phyloP scores from a whole-genome alignment of 805 yeast genomes.

The Metschnikowia vanudenii region DNA sequence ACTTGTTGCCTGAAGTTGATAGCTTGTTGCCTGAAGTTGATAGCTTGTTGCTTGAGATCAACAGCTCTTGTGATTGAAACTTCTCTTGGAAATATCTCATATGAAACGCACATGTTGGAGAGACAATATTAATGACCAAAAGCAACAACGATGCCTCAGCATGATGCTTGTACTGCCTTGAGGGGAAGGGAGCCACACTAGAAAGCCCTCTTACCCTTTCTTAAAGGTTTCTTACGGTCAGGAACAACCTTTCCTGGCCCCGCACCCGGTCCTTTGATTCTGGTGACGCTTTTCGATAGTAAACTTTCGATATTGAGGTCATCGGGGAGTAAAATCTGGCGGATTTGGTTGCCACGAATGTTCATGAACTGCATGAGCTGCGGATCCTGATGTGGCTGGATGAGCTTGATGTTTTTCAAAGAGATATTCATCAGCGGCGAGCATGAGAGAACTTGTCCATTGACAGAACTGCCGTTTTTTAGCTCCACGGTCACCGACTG shows the following conservation, averaged over 20 bases:
- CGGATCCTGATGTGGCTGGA: constrained; percentile 68
- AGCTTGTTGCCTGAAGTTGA: too few relatives aligned
- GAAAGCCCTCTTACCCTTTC: constrained; percentile 18
- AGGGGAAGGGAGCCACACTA: too few relatives aligned
- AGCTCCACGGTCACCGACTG: constrained; percentile 89
- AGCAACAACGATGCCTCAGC: too few relatives aligned
- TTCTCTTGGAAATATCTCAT: too few relatives aligned
- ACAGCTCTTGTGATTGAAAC: too few relatives aligned
- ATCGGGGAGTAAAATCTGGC: constrained; percentile 83
- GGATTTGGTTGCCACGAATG: constrained; percentile 84
- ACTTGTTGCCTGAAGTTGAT: too few relatives aligned
- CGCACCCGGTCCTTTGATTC: constrained; percentile 43
- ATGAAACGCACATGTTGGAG: too few relatives aligned
- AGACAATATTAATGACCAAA: too few relatives aligned
- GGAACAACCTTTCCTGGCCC: constrained; percentile 32
- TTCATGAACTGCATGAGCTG: constrained; percentile 72
- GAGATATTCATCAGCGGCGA: constrained; percentile 90
- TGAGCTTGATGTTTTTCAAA: constrained; percentile 75
- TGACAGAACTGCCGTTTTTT: constrained; percentile 83
- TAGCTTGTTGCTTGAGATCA: too few relatives aligned
- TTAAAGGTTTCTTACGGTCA: constrained; percentile 19
- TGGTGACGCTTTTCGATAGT: constrained; percentile 50
- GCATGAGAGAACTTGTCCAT: constrained; percentile 82
- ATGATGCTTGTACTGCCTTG: too few relatives aligned
- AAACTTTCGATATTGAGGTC: constrained; percentile 70